These are phyloP conservation scores for Aphanocladium album DNA, from an alignment of 2,329 filamentous ascomycete genomes.

Conservation along the genomic window DNA sequence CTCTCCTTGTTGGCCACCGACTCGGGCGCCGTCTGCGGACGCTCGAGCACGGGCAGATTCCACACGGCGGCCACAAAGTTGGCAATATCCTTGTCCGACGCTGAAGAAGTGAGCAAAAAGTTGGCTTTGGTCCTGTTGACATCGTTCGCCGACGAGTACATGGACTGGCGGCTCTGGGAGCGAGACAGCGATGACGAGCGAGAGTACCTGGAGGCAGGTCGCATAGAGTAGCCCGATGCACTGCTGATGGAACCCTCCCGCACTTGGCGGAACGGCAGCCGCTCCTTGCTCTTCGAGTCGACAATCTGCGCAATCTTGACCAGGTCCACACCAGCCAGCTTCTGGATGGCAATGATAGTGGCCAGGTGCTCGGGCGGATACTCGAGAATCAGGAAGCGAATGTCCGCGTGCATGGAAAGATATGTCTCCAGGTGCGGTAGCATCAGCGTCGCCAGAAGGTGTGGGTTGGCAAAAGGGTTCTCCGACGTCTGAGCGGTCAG, in stretches of 20 bases:
- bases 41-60: conserved; percentile 27
- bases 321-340: conserved; percentile 49
- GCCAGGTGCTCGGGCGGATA: conserved; percentile 53
- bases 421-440: conserved; percentile 58
- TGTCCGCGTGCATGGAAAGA: conserved; percentile 45
- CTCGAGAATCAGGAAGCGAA: conserved; percentile 54
- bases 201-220: not conserved
- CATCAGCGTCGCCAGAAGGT: conserved; percentile 52
- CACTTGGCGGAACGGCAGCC: conserved; percentile 35
- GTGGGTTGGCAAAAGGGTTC: conserved; percentile 50
- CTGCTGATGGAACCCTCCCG: conserved; percentile 28
- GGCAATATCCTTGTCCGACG: conserved; percentile 48
- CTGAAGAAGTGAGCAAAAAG: conserved; percentile 51
- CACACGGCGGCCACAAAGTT: conserved; percentile 50
- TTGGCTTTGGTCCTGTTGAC: conserved; percentile 47
- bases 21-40: not conserved
- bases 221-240: conserved; percentile 17
- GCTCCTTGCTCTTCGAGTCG: conserved; percentile 35
- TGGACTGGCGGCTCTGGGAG: conserved; percentile 11
- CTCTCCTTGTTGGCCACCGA: not conserved
- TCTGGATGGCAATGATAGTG: conserved; percentile 53
- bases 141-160: conserved; percentile 23
- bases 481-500: conserved; percentile 45
- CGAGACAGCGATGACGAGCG: conserved; percentile 1
- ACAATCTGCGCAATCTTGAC: conserved; percentile 57